phyloP scores from a whole-genome alignment of 805 yeast species.

The Tetrapisispora pingtungensis region DNA sequence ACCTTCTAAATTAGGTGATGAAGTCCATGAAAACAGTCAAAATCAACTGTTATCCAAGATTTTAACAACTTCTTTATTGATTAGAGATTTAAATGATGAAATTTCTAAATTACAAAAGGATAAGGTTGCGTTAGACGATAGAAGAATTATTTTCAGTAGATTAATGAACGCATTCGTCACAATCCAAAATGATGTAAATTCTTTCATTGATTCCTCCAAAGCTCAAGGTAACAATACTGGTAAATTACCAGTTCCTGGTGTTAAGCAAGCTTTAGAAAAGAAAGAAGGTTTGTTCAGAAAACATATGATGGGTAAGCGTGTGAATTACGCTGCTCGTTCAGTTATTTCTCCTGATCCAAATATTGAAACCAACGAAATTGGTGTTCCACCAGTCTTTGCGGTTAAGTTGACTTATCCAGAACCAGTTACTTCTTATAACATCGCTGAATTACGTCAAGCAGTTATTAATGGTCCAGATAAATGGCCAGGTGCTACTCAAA shows the following conservation, averaged over 20 bases:
- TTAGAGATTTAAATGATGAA: slow-evolving; percentile 84
- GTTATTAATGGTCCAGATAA: slow-evolving; percentile 94
- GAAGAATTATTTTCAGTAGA: slow-evolving; percentile 71
- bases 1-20: slow-evolving; percentile 96
- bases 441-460: slow-evolving; percentile 82
- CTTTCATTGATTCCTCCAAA: slow-evolving; percentile 85
- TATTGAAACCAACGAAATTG: slow-evolving; percentile 94
- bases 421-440: slow-evolving; percentile 90
- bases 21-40: slow-evolving; percentile 87
- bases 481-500: slow-evolving; percentile 98
- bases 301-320: slow-evolving; percentile 99
- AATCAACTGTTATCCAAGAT: slow-evolving; percentile 79
- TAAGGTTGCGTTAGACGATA: slow-evolving; percentile 53
- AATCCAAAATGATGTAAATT: slow-evolving; percentile 89
- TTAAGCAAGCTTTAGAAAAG: slow-evolving; percentile 95
- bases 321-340: slow-evolving; percentile 96
- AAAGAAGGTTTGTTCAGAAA: slow-evolving; percentile 97
- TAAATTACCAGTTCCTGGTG: slow-evolving; percentile 75
- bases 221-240: slow-evolving; percentile 65
- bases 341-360: slow-evolving; percentile 99
- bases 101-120: slow-evolving; percentile 53
- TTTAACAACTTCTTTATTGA: slow-evolving; percentile 66
- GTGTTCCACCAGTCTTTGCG: slow-evolving; percentile 98
- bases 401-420: slow-evolving; percentile 93
- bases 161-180: slow-evolving; percentile 94